Base-by-base conservation (phyloP, 768 basidiomycete species). In the Boletus pseudopeckii region DNA sequence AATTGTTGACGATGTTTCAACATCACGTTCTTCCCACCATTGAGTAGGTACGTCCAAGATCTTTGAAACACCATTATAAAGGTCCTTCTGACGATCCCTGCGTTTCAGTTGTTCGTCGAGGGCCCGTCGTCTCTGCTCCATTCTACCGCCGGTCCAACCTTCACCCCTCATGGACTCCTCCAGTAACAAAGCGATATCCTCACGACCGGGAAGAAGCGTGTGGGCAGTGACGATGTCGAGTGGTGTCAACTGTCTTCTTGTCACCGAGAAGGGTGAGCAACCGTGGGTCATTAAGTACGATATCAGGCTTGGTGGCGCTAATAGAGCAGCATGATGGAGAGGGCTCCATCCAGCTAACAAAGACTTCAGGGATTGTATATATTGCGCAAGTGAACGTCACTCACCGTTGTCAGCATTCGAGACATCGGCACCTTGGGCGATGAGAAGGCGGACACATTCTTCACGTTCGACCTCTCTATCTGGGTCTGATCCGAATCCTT, bases 261-360 rank as follows among this genome's bases (percentile, higher is more conserved):
- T 96, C 42, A 82, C 67, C 6, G 84, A 80, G 56, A 90, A 84
- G 0, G 90, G 85, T 24, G 92, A 93, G 57, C 91, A 92, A 43
- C 92, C 92, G 61, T 92, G 90, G 11, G 92, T 96, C 73, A 98
- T 86, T 22, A 99, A 77, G 76, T 92, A 88, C 0, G 94, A 92
- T 20, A 98, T 81, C 20, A 98, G 75, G 3, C 94, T 94, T 3
- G 95, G 90, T 32, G 96, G 93, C 13, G 92, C 85, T 36, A 91
- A 75, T 48, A 98, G 72, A 8, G 90, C 90, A 8, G 96, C 92
- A 73, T 96, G 87, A 64, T 98, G 96, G 13, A 99, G 77, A 4
- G 95, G 85, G 10, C 92, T 93, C 97, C 97, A 98, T 33, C 96
- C 95, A 55, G 83, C 94, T 97, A 62, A 53, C 43, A 56, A 44